phyloP scores from a whole-genome alignment of 192 early-diverging fungal species.

The Lunasporangiospora selenospora region DNA sequence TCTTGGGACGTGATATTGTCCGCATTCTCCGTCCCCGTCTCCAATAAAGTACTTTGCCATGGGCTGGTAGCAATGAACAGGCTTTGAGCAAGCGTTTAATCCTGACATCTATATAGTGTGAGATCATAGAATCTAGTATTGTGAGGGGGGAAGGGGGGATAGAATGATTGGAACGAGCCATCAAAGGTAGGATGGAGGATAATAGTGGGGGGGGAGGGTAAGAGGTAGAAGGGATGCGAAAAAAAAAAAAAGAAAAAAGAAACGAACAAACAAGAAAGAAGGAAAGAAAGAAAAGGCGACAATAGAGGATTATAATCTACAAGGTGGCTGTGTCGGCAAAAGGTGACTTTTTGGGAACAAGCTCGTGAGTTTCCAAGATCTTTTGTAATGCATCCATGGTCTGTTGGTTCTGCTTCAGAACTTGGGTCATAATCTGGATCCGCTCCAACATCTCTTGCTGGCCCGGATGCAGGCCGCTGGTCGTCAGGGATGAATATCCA shows the following conservation, averaged over 20 bases:
- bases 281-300: not conserved
- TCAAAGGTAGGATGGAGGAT: too few relatives aligned
- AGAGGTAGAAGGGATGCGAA: too few relatives aligned
- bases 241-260: not conserved
- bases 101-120: too few relatives aligned
- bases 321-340: conserved; percentile 18
- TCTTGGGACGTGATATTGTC: too few relatives aligned
- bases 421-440: conserved; percentile 43
- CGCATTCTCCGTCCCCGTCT: too few relatives aligned
- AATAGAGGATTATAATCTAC: not conserved
- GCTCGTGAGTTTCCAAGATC: conserved; percentile 33
- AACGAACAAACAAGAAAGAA: not conserved
- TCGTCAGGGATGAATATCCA: conserved; percentile 34
- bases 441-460: conserved; percentile 44
- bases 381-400: conserved; percentile 47
- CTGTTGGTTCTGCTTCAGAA: conserved; percentile 46
- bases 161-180: too few relatives aligned
- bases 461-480: conserved; percentile 14
- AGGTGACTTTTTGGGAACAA: conserved; percentile 40
- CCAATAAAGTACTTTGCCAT: too few relatives aligned
- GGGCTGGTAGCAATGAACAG: too few relatives aligned
- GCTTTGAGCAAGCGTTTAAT: too few relatives aligned
- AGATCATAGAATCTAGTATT: too few relatives aligned
- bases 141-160: too few relatives aligned
- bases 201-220: too few relatives aligned